phyloP scores from a whole-genome alignment of 371 early-diverging fungal genomes.

The Phascolomyces articulosus region DNA sequence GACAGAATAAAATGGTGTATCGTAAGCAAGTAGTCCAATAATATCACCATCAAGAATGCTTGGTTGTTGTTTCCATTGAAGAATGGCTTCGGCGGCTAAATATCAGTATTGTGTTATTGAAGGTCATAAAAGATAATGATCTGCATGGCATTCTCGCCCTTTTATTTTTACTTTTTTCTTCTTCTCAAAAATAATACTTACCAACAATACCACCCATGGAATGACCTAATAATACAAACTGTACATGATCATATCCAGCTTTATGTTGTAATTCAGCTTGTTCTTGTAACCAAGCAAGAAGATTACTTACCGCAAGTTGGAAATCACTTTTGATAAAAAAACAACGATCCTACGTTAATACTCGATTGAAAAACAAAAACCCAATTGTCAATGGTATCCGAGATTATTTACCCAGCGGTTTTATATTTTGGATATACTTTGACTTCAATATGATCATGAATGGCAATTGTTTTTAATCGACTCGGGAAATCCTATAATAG shows the following conservation, averaged over 20 bases:
- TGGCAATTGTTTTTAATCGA: conserved; percentile 51
- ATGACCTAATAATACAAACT: conserved; percentile 53
- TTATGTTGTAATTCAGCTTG: conserved; percentile 38
- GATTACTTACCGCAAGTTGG: conserved; percentile 44
- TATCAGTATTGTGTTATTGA: too few species aligned
- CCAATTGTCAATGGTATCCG: too few species aligned
- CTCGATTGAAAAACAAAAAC: not conserved
- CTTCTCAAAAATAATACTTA: conserved; percentile 23
- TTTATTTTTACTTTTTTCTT: too few species aligned
- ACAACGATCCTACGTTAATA: not conserved
- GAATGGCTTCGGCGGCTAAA: conserved; percentile 63
- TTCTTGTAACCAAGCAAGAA: conserved; percentile 51
- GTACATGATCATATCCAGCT: conserved; percentile 33
- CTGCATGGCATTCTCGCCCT: not conserved
- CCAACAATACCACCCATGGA: conserved; percentile 72
- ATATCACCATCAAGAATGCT: conserved; percentile 29
- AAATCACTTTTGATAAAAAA: conserved; percentile 34
- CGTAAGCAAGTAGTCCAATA: conserved; percentile 64
- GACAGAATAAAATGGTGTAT: conserved; percentile 65
- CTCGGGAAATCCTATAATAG: conserved; percentile 58
- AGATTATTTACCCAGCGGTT: conserved; percentile 52
- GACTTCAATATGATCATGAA: conserved; percentile 49
- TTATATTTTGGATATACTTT: conserved; percentile 63
- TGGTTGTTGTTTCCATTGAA: conserved; percentile 27
- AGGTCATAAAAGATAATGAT: not conserved